Evolutionary conservation across 1,284 basidiomycete genomes (phyloP).

Genomic region (Phellopilus nigrolimitatus): DNA sequence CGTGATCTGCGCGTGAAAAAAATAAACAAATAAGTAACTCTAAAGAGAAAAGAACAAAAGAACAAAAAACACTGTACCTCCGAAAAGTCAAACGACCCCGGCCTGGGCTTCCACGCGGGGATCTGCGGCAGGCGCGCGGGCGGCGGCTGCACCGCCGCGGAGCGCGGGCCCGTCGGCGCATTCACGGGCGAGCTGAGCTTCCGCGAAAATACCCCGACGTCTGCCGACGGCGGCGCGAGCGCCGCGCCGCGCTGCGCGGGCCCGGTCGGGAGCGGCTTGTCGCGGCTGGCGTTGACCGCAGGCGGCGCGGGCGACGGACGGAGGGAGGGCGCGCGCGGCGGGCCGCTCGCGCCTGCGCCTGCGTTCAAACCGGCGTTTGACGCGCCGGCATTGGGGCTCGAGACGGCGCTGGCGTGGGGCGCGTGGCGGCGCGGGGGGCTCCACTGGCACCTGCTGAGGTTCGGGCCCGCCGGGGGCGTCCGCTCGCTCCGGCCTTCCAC

Average conservation of each 20-base stretch:
- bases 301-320: too few species aligned
- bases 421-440: too few species aligned
- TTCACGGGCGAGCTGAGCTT: neutral
- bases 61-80: neutral
- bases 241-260: neutral
- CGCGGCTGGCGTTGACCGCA: too few species aligned
- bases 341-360: too few species aligned
- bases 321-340: too few species aligned
- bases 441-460: too few species aligned
- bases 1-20: neutral
- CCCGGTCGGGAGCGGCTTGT: neutral
- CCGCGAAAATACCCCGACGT: neutral
- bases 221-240: neutral
- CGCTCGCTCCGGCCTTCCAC: too few species aligned
- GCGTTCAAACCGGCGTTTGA: too few species aligned
- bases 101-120: conserved; percentile 1
- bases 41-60: neutral
- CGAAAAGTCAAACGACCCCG: neutral
- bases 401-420: neutral
- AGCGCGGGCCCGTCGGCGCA: conserved; percentile 14
- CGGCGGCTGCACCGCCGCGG: neutral
- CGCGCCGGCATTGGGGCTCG: too few species aligned
- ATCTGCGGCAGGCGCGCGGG: conserved; percentile 5
- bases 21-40: neutral
- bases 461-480: too few species aligned